These are phyloP conservation scores for Bertia moriformis DNA, from an alignment of 2,329 filamentous ascomycete genomes.

Conservation along the genomic window DNA sequence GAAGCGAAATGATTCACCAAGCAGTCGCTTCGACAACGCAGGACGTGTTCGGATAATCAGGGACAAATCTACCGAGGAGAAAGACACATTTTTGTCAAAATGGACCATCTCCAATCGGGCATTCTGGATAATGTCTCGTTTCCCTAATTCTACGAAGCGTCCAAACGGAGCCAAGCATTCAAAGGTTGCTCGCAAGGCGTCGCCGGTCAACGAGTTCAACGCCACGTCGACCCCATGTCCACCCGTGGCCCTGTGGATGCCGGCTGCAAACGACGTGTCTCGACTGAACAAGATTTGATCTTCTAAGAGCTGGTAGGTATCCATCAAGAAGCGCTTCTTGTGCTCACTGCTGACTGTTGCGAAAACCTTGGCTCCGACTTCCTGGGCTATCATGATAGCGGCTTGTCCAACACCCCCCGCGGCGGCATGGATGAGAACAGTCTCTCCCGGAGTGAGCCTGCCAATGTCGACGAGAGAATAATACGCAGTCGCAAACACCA, in stretches of 20 bases:
- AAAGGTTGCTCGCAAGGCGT: conserved; percentile 1
- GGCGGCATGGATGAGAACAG: conserved; percentile 7
- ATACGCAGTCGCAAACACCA: conserved; percentile 9
- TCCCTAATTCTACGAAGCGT: not conserved
- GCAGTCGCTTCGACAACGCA: conserved; percentile 2
- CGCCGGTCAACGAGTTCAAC: conserved; percentile 6
- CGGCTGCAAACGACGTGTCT: conserved; percentile 1
- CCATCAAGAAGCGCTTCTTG: conserved; percentile 4
- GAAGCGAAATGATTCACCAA: conserved; percentile 1
- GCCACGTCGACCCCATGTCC: conserved; percentile 3
- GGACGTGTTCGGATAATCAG: conserved; percentile 2
- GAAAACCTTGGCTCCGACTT: conserved; percentile 3
- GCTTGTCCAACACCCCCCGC: conserved; percentile 9
- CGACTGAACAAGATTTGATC: conserved; percentile 5
- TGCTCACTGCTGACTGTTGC: conserved; percentile 4
- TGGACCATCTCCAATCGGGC: not conserved
- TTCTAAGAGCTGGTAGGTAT: conserved; percentile 4
- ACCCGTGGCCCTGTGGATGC: conserved; percentile 2
- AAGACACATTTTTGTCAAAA: conserved; percentile 3
- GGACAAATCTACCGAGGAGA: conserved; percentile 4
- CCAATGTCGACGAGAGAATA: conserved; percentile 8
- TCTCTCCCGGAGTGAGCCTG: conserved; percentile 4
- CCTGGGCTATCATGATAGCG: conserved; percentile 7
- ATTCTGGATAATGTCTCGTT: not conserved
- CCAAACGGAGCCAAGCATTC: not conserved